A percentile compares a stretch with the other conserved stretches of the same genome.
Evolutionary conservation across 2,329 filamentous ascomycete genomes (phyloP).

Genomic region (Pestalotiopsis sp.): DNA sequence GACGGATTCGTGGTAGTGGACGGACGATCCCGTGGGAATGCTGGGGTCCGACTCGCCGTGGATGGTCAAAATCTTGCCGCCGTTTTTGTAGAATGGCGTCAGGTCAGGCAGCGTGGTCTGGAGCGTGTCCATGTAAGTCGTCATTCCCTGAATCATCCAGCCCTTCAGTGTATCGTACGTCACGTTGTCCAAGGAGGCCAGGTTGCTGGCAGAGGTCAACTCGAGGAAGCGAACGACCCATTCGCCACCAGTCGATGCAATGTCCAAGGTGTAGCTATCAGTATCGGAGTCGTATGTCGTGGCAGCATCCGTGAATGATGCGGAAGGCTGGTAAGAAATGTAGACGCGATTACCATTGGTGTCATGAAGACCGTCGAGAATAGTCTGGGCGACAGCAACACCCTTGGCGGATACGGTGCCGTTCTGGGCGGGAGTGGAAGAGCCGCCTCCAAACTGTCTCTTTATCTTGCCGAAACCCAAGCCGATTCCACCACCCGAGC

Average conservation of each 20-base stretch:
- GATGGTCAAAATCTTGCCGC: constrained; percentile 54
- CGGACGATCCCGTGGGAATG: constrained; percentile 50
- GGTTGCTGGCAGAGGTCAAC: constrained; percentile 29
- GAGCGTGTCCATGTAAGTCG: constrained; percentile 49
- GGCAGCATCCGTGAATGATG: constrained; percentile 35
- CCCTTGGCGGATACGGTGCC: constrained; percentile 31
- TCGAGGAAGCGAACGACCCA: constrained; percentile 30
- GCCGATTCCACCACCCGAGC: constrained; percentile 24
- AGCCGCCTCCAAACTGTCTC: constrained; percentile 2
- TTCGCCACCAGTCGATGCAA: constrained; percentile 28
- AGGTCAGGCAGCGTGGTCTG: constrained; percentile 50
- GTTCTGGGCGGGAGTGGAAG: constrained; percentile 27
- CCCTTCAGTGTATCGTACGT: constrained; percentile 55
- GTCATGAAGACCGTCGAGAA: constrained; percentile 39
- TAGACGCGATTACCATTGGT: constrained; percentile 37
- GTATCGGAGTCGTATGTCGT: constrained; percentile 34
- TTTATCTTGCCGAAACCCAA: not conserved
- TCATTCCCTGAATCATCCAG: constrained; percentile 53
- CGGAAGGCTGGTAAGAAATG: constrained; percentile 34
- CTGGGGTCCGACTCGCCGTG: constrained; percentile 54
- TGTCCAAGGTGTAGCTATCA: constrained; percentile 25
- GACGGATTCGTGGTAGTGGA: constrained; percentile 48
- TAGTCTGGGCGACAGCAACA: constrained; percentile 33
- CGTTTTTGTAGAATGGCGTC: constrained; percentile 42
- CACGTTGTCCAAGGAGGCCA: constrained; percentile 46